phyloP scores from a whole-genome alignment of 2,329 filamentous ascomycete species.

The Pleoardoris graminearum region DNA sequence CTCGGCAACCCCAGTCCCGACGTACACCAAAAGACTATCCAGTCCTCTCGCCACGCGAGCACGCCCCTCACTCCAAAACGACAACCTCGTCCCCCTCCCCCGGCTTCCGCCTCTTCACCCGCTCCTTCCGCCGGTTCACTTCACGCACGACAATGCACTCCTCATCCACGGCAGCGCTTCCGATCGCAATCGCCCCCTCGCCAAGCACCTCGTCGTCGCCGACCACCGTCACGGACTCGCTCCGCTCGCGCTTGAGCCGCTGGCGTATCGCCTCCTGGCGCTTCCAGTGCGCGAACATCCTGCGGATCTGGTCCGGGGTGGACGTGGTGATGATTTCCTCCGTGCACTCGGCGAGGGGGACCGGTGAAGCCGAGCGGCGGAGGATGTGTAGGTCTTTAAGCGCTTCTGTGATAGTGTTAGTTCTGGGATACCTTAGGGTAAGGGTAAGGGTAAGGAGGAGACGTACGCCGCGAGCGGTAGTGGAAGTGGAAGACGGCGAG shows the following conservation, averaged over 20 bases:
- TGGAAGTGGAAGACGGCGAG: conserved; percentile 26
- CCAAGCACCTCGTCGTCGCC: too few relatives aligned
- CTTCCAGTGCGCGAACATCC: conserved; percentile 5
- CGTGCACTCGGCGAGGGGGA: conserved; percentile 9
- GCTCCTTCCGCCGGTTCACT: too few relatives aligned
- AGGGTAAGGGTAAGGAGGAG: neutral
- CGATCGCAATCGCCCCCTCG: too few relatives aligned
- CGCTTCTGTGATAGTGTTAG: neutral
- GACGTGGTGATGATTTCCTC: conserved; percentile 1
- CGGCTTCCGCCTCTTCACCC: too few relatives aligned
- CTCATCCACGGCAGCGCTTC: too few relatives aligned
- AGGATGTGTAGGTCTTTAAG: conserved; percentile 40
- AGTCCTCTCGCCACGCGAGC: too few relatives aligned
- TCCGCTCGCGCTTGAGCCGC: conserved; percentile 2
- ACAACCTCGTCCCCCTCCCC: too few relatives aligned
- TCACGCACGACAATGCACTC: too few relatives aligned
- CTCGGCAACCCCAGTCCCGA: too few relatives aligned
- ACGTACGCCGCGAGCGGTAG: conserved; percentile 25
- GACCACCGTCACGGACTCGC: neutral
- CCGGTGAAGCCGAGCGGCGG: conserved; percentile 23
- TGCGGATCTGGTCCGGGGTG: neutral
- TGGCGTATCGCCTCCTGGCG: neutral
- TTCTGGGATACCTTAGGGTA: neutral
- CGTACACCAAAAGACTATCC: too few relatives aligned
- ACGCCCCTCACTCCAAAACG: too few relatives aligned